Conservation (phyloP, 2,329 filamentous ascomycete species). For the Penicillium sp. region DNA sequence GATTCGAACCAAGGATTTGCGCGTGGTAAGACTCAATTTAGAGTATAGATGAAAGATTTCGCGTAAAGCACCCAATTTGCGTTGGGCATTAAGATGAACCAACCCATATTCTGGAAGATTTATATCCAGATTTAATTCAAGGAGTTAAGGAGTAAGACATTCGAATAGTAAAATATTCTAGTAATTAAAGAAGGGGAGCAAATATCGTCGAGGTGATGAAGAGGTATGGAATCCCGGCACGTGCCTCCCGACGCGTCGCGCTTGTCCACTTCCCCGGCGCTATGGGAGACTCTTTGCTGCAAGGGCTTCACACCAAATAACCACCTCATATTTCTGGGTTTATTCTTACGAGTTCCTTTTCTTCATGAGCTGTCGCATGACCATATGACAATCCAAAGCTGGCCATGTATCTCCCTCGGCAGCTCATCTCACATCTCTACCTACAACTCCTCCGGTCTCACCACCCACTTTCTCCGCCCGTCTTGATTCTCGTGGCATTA, state of each 20-base stretch:
- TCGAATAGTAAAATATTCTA: neutral
- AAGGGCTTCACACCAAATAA: constrained; percentile 18
- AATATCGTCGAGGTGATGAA: constrained; percentile 25
- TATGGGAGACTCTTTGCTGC: constrained; percentile 12
- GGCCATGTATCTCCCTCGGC: constrained; percentile 90
- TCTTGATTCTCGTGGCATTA: constrained; percentile 87
- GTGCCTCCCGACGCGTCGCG: constrained; percentile 30
- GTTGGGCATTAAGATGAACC: neutral
- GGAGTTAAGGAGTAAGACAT: constrained; percentile 2
- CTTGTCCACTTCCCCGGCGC: constrained; percentile 16
- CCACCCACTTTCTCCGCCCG: constrained; percentile 85
- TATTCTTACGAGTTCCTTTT: constrained; percentile 20
- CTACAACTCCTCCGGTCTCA: constrained; percentile 80
- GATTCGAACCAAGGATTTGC: neutral
- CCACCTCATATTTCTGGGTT: constrained; percentile 4
- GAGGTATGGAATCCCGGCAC: constrained; percentile 27
- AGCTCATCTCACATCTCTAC: constrained; percentile 87
- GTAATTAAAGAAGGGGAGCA: neutral
- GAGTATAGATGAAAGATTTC: neutral
- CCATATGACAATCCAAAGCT: constrained; percentile 18
- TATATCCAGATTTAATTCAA: neutral
- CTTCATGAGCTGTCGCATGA: constrained; percentile 24
- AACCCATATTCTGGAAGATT: neutral
- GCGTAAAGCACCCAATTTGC: constrained; percentile 2
- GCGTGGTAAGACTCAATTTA: neutral